Evolutionary conservation across 2,329 filamentous ascomycete genomes (phyloP), one percentile per base, ranked within the genome.

Genomic region (Aaosphaeria arxii): DNA sequence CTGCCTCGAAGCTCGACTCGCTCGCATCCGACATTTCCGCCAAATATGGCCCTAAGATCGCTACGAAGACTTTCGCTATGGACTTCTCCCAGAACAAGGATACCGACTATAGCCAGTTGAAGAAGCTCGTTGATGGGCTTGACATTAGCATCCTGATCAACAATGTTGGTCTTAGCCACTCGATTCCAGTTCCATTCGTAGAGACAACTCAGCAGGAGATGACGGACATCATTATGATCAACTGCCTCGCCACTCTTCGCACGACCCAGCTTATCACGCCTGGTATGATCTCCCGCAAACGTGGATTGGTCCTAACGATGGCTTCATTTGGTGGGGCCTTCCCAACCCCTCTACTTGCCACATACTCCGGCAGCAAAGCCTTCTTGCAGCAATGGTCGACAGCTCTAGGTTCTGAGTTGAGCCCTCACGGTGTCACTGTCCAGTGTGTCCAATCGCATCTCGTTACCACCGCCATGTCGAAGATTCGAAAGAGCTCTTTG

Each of bases 321-420:
- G 94, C 92, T 42, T 96, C 91, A 7, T 95, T 97, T 67, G 94
- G 88, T 53, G 95, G 94, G 57, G 87, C 95, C 74, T 83, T 94
- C 52, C 94, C 94, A 6, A 96, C 90, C 1, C 91, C 95, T 5
- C 85, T 94, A 46, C 82, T 99, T 40, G 94, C 94, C 9, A 97
- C 94, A 3, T 99, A 99, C 79, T 95, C 89, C 40, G 94, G 94
- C 57, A 94, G 88, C 82, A 99, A 99, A 76, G 92, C 94, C 1
- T 99, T 99, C 81, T 80, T 99, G 43, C 92, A 97, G 74, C 87
- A 95, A 66, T 99, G 94, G 94, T 96, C 88, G 57, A 87, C 85
- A 5, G 85, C 94, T 7, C 81, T 99, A 11, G 88, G 87, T 1
- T 82, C 86, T 11, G 94, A 99, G 73, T 81, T 99, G 30, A 83